Evolutionary conservation across 495 filamentous ascomycete genomes (phyloP).

Genomic region (Neurospora discreta): DNA sequence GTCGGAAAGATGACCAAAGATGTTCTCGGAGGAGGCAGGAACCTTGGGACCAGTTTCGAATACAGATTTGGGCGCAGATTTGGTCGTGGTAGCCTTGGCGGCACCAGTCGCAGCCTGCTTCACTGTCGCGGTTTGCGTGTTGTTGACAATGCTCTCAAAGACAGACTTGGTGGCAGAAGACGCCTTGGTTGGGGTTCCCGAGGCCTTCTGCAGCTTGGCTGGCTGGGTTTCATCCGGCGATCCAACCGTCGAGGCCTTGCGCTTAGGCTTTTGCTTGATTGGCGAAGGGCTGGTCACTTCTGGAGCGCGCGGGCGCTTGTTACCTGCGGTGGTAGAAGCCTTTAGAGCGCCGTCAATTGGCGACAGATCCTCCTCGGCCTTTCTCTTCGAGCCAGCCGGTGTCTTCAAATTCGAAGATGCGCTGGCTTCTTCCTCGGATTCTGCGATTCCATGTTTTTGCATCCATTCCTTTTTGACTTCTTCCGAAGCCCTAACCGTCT

Average conservation of each 20-base stretch:
- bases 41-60: conserved; percentile 16
- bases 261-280: conserved; percentile 30
- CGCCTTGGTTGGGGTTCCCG: conserved; percentile 18
- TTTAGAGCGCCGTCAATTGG: conserved; percentile 23
- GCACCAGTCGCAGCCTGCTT: conserved; percentile 22
- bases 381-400: conserved; percentile 28
- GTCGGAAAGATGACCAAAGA: conserved; percentile 53
- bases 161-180: conserved; percentile 36
- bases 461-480: conserved; percentile 39
- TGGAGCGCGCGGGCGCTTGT: conserved; percentile 33
- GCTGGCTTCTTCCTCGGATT: conserved; percentile 23
- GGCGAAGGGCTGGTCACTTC: conserved; percentile 10
- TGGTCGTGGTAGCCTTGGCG: conserved; percentile 3
- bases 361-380: conserved; percentile 32
- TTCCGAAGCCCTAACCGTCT: conserved; percentile 37
- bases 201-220: conserved; percentile 47
- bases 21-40: conserved; percentile 30
- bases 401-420: conserved; percentile 3
- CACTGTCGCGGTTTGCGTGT: conserved; percentile 10
- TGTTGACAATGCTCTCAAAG: conserved; percentile 37
- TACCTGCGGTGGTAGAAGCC: conserved; percentile 24
- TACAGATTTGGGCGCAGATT: conserved; percentile 13
- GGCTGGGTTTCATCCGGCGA: conserved; percentile 44
- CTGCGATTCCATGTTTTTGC: conserved; percentile 31
- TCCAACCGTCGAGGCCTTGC: conserved; percentile 31